Conservation (phyloP, 2,329 filamentous ascomycete species). For the Apiospora marii region DNA sequence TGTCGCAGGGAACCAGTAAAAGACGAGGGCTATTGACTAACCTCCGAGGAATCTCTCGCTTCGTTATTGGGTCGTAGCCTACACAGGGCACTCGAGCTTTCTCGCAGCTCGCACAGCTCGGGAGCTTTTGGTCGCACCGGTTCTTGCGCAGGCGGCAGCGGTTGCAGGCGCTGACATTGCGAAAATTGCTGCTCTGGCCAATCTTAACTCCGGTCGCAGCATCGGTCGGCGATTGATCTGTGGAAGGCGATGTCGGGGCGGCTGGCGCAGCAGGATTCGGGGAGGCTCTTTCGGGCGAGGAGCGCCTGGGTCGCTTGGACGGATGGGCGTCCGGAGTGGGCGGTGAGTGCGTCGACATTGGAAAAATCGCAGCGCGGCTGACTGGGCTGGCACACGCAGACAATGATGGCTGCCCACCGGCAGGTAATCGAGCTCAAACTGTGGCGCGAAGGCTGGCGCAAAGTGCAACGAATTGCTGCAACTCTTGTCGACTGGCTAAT, state of each 20-base stretch:
- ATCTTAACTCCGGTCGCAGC: slow-evolving; percentile 49
- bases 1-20: not conserved
- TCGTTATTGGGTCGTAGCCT: slow-evolving; percentile 95
- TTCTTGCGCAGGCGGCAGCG: slow-evolving; percentile 92
- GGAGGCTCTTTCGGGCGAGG: slow-evolving; percentile 56
- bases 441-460: not conserved
- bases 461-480: not conserved
- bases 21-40: slow-evolving; percentile 55
- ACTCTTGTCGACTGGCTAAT: slow-evolving; percentile 11
- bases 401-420: not conserved
- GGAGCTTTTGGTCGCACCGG: slow-evolving; percentile 90
- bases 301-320: slow-evolving; percentile 64
- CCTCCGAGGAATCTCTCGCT: slow-evolving; percentile 91
- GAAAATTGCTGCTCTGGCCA: slow-evolving; percentile 72
- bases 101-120: slow-evolving; percentile 89
- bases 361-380: slow-evolving; percentile 9
- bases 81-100: slow-evolving; percentile 93
- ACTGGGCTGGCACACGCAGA: not conserved
- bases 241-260: slow-evolving; percentile 44
- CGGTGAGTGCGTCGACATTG: slow-evolving; percentile 57
- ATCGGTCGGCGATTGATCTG: slow-evolving; percentile 40
- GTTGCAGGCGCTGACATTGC: slow-evolving; percentile 94
- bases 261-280: slow-evolving; percentile 48
- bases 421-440: not conserved
- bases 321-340: slow-evolving; percentile 60